Evolutionary conservation across 2,329 filamentous ascomycete species (phyloP).

Genomic region (Paramyrothecium sp.): DNA sequence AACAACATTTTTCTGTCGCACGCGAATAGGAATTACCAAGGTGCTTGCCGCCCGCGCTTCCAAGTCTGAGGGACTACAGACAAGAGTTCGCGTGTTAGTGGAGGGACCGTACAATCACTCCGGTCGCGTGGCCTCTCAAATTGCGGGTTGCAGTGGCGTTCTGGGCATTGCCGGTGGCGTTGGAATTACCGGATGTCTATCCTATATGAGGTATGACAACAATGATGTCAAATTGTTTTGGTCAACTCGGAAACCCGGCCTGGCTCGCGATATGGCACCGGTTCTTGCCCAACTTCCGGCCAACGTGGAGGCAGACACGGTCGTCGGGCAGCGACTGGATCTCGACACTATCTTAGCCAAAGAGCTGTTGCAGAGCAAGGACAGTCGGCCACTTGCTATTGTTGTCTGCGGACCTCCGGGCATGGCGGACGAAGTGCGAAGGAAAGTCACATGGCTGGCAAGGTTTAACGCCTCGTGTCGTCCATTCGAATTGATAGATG

Average conservation of each 20-base stretch:
- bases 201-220: constrained; percentile 14
- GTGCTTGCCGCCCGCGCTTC: constrained; percentile 9
- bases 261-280: constrained; percentile 21
- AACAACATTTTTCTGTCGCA: constrained; percentile 20
- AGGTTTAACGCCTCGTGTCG: background rate
- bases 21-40: constrained; percentile 20
- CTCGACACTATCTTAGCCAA: constrained; percentile 19
- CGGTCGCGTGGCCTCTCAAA: background rate
- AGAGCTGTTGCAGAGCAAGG: constrained; percentile 15
- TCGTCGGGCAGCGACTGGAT: constrained; percentile 24
- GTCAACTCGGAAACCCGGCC: constrained; percentile 19
- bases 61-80: background rate
- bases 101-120: background rate
- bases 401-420: constrained; percentile 24
- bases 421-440: constrained; percentile 27
- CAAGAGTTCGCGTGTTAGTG: background rate
- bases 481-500: background rate
- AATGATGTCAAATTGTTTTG: constrained; percentile 27
- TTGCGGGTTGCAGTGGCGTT: constrained; percentile 19
- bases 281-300: constrained; percentile 22
- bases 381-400: constrained; percentile 20
- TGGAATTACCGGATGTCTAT: constrained; percentile 25
- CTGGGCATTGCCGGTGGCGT: constrained; percentile 29
- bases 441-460: constrained; percentile 9
- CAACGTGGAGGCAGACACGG: constrained; percentile 23